A percentile compares a stretch with the other conserved stretches of the same genome.
Conservation (phyloP, 495 filamentous ascomycete genomes). For the Lasiosphaeris hirsuta region DNA sequence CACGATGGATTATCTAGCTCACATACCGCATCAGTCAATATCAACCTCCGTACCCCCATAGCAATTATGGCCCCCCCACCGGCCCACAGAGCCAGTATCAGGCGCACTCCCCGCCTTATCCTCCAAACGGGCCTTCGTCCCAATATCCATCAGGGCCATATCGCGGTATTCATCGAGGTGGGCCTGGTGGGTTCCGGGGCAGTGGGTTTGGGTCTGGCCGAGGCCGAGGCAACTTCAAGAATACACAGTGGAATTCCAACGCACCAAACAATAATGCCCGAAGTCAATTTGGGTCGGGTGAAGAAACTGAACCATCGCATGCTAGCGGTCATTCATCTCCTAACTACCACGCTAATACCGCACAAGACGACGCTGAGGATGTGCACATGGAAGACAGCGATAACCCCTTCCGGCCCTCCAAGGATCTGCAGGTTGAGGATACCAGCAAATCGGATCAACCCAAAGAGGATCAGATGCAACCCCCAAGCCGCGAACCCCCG, state of each 20-base stretch:
- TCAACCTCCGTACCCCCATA: constrained; percentile 53
- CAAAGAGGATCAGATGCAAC: constrained; percentile 40
- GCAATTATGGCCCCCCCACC: constrained; percentile 50
- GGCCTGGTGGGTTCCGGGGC: constrained; percentile 39
- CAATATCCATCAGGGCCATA: constrained; percentile 52
- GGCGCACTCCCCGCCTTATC: constrained; percentile 47
- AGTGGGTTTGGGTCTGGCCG: constrained; percentile 31
- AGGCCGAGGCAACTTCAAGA: constrained; percentile 36
- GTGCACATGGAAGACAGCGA: constrained; percentile 50
- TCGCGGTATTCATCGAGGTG: constrained; percentile 50
- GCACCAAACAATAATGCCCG: constrained; percentile 14
- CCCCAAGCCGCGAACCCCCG: constrained; percentile 45
- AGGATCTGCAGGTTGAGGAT: constrained; percentile 64
- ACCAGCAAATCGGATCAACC: constrained; percentile 44
- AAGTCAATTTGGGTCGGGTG: constrained; percentile 17
- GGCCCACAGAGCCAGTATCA: constrained; percentile 46
- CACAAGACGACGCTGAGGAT: constrained; percentile 17
- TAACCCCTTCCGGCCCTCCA: constrained; percentile 58
- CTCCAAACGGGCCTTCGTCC: constrained; percentile 47
- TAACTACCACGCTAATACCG: constrained; percentile 45
- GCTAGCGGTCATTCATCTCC: constrained; percentile 34
- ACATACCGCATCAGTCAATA: constrained; percentile 47
- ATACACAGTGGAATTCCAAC: constrained; percentile 31
- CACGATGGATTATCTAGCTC: neutral
- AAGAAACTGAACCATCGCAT: constrained; percentile 31